Evolutionary conservation across 352 stramenopile species (phyloP).

Genomic region (Globisporangium mamillatum): DNA sequence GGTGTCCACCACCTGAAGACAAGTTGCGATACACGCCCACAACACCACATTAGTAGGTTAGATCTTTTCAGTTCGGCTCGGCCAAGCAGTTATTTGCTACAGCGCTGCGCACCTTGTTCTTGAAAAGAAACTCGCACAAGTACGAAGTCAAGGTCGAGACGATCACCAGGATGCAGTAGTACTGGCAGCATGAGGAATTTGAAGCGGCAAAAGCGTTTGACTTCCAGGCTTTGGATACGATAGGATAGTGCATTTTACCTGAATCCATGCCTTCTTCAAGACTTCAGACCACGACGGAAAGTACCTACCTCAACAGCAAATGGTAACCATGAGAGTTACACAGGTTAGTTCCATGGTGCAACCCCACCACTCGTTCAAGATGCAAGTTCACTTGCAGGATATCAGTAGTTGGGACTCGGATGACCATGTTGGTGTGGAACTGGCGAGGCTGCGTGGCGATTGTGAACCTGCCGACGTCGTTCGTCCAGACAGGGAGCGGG

Average conservation of each 20-base stretch:
- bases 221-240: background rate
- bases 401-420: slow-evolving; percentile 35
- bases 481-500: slow-evolving; percentile 41
- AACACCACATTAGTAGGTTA: background rate
- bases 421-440: slow-evolving; percentile 40
- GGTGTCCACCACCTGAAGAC: slow-evolving; percentile 27
- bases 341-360: background rate
- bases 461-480: slow-evolving; percentile 18
- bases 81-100: background rate
- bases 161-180: slow-evolving; percentile 44
- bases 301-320: slow-evolving; percentile 32
- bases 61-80: no score
- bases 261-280: slow-evolving; percentile 65
- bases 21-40: background rate
- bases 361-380: no score
- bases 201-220: background rate
- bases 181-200: slow-evolving; percentile 19
- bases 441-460: slow-evolving; percentile 12
- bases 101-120: slow-evolving; percentile 27
- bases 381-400: slow-evolving; percentile 25
- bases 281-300: slow-evolving; percentile 54
- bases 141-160: slow-evolving; percentile 28
- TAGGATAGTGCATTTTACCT: slow-evolving; percentile 26
- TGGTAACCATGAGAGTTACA: background rate
- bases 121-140: slow-evolving; percentile 42